Conservation (phyloP, 352 stramenopile species). For the Phytophthora rubi region DNA sequence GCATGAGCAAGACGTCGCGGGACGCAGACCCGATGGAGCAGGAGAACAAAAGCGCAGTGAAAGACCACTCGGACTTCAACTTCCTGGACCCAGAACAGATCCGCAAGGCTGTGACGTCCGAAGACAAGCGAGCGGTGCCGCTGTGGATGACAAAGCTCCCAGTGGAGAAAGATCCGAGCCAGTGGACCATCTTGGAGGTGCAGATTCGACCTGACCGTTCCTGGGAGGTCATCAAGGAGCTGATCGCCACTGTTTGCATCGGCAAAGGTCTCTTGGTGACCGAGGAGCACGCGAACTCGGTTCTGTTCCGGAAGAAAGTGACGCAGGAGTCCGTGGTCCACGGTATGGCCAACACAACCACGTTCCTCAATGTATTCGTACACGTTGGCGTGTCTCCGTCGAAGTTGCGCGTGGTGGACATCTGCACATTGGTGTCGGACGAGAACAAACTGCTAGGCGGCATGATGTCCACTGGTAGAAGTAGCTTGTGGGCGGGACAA, state of each 20-base stretch:
- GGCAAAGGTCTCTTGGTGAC: constrained; percentile 69
- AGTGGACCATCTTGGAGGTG: constrained; percentile 77
- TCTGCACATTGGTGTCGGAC: constrained; percentile 67
- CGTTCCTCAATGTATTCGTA: constrained; percentile 79
- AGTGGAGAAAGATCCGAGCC: constrained; percentile 63
- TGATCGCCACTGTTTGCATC: constrained; percentile 81
- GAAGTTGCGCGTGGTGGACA: constrained; percentile 77
- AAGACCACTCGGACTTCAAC: constrained; percentile 75
- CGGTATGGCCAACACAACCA: constrained; percentile 68
- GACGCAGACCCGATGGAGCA: constrained; percentile 76
- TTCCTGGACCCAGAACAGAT: constrained; percentile 53
- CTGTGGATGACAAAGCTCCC: constrained; percentile 65
- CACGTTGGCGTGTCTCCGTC: constrained; percentile 75
- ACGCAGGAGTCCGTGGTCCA: constrained; percentile 64
- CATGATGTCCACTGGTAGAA: constrained; percentile 49
- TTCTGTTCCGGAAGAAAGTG: constrained; percentile 79
- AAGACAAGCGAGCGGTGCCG: constrained; percentile 45
- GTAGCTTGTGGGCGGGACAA: constrained; percentile 41
- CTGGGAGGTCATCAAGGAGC: constrained; percentile 82
- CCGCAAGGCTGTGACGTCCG: constrained; percentile 31
- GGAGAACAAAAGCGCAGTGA: constrained; percentile 54
- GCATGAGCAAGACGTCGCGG: constrained; percentile 62
- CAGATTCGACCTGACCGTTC: constrained; percentile 72
- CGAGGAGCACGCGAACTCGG: constrained; percentile 57
- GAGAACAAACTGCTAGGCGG: constrained; percentile 74